phyloP scores from a whole-genome alignment of 495 filamentous ascomycete genomes.

The Lentithecium fluviatile region DNA sequence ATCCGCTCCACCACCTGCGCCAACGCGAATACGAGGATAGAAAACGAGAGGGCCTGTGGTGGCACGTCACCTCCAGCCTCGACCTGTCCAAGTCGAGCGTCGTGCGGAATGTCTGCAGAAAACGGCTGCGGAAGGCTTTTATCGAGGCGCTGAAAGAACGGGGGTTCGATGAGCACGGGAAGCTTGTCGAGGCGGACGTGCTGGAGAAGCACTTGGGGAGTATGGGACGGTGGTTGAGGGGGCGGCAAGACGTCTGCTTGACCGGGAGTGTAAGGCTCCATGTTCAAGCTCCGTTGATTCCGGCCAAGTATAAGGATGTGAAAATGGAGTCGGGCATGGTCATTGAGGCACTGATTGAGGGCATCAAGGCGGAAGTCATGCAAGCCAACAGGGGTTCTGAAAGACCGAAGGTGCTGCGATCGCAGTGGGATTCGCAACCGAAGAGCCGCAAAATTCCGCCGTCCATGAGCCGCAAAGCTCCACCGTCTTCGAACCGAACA shows the following conservation, averaged over 20 bases:
- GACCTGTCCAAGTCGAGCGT: slow-evolving; percentile 46
- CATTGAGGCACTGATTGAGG: slow-evolving; percentile 8
- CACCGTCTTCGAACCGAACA: too few relatives aligned
- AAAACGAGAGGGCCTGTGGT: slow-evolving; percentile 38
- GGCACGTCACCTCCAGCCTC: slow-evolving; percentile 35
- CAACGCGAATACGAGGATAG: slow-evolving; percentile 13
- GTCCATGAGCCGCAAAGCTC: too few relatives aligned
- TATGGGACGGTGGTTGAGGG: neutral
- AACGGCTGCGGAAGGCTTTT: slow-evolving; percentile 56
- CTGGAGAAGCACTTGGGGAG: neutral
- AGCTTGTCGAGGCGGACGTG: neutral
- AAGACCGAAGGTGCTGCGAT: neutral
- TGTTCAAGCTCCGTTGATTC: neutral
- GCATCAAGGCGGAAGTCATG: neutral
- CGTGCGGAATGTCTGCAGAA: slow-evolving; percentile 54
- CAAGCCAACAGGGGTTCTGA: too few relatives aligned
- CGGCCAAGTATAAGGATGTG: slow-evolving; percentile 15
- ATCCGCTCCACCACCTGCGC: slow-evolving; percentile 33
- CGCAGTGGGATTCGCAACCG: neutral
- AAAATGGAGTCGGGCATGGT: slow-evolving; percentile 8
- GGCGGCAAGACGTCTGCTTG: neutral
- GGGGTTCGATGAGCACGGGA: slow-evolving; percentile 30
- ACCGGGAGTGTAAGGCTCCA: slow-evolving; percentile 11
- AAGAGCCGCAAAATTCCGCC: neutral
- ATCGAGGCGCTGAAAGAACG: slow-evolving; percentile 52